Percentiles rank a stretch among this genome's conserved stretches.
Conservation (phyloP, 345 rosid species). For the Syzygium jambos region DNA sequence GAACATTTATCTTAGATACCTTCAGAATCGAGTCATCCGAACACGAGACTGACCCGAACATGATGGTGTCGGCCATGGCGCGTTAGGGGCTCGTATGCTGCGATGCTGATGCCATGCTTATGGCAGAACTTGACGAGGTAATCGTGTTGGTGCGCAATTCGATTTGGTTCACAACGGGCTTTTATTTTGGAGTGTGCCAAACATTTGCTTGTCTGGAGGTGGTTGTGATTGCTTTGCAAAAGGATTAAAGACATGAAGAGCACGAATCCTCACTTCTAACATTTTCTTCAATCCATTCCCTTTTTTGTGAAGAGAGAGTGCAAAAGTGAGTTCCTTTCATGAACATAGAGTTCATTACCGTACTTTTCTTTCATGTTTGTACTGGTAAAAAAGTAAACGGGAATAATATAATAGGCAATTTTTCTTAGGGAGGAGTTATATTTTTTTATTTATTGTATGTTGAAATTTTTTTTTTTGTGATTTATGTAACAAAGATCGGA, state of each 20-base stretch:
- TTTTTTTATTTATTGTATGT: neutral
- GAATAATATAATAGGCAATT: neutral
- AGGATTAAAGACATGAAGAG: too few species aligned
- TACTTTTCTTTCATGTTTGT: neutral
- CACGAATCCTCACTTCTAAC: neutral
- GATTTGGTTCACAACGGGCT: constrained; percentile 77
- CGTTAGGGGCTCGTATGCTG: constrained; percentile 49
- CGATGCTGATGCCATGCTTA: constrained; percentile 65
- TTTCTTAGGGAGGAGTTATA: neutral
- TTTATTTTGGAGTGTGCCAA: constrained; percentile 79
- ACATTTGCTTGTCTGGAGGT: constrained; percentile 70
- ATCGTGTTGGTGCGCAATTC: constrained; percentile 78
- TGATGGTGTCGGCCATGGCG: constrained; percentile 39
- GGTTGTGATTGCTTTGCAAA: constrained; percentile 59
- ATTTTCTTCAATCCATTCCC: neutral
- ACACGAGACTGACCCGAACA: constrained; percentile 63
- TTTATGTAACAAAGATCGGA: neutral
- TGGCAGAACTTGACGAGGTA: constrained; percentile 78
- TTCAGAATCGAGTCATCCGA: constrained; percentile 68
- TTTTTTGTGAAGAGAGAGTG: neutral
- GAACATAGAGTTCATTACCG: neutral
- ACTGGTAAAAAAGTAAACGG: neutral
- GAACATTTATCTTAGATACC: constrained; percentile 13
- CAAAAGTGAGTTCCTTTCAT: neutral
- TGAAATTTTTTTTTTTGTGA: neutral